Evolutionary conservation across 2,329 filamentous ascomycete species (phyloP), one percentile per base, ranked within the genome.

Genomic region (Myriosclerotinia curreyana): DNA sequence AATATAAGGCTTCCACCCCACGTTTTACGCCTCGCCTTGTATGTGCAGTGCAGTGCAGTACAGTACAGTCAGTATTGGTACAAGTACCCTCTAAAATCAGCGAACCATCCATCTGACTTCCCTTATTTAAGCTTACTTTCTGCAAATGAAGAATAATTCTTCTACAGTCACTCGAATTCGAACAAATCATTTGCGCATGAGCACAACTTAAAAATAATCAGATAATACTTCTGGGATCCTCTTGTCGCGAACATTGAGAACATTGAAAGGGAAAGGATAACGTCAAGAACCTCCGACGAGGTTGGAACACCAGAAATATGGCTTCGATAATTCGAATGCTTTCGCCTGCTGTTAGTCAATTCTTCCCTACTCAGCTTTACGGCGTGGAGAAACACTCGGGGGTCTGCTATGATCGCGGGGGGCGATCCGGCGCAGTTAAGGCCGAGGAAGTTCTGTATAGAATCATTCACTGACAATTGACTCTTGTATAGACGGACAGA

Each of bases 391-490:
- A 36, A 48, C 15, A 9, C 25, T n/a, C 20, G 42, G 14, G 14
- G 28, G 22, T 58, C n/a, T 22, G n/a, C 31, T 15, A 36, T 58
- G 3, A 31, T n/a, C 7, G 31, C 31, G n/a, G 28, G 22, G 42
- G 42, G 17, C 58, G 20, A 12, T n/a, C 17, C 15, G 51, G 52
- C 40, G 60, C 60, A 56, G 31, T 56, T 12, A 51, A n/a, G n/a
- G 15, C 11, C 5, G 36, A 36, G 46, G 25, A 51, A 2, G n/a
- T 46, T 34, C 25, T 34, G 48, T 31, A 44, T 22, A 5, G 25
- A 20, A 52, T 31, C 56, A 56, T 66, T n/a, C 48, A 64, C 69
- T 73, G 61, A 71, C 62, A 28, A 52, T 63, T 56, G 62, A 12
- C 4, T 50, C 25, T 52, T 60, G n/a, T 46, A 65, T 56, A 69